Base-by-base conservation (phyloP, 306 rosid species). In the Vigna mungo region DNA sequence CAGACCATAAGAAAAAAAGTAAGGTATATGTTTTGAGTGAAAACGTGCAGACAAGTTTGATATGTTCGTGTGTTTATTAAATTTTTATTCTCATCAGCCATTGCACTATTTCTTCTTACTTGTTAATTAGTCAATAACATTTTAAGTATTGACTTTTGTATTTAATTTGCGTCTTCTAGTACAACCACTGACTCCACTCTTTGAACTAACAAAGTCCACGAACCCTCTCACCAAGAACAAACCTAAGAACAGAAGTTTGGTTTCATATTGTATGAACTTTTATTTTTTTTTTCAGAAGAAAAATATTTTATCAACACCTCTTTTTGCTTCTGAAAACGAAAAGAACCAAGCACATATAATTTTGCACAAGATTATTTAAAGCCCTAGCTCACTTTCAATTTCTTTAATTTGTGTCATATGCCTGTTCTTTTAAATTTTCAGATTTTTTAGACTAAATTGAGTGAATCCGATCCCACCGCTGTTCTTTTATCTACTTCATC, bases 21-120 rank as follows among this genome's bases (percentile, higher is more conserved):
- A 52, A 16, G 3, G 13, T 8, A 32, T 7, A 39, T 75, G 4
- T 12, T 23, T 56, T 13, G 21, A 52, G 59, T 49, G 54, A 47
- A 71, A 74, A 81, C 89, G 89, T 86, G 89, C 82, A 16, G 15
- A 60, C 87, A 83, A 62, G 87, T 80, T 62, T 62, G 65, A 2
- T 44, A 6, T 17, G 11, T 51, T 71, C 25, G 7, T 2, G 16
- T 55, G 46, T 58, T 72, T 27, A 52, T 25, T 56, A 76, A 44
- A 58, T 12, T 36, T 21, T 25, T 23, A 60, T 66, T 78, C 43
- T 32, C 16, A 8, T 65, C 39, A 56, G 70, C 62, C 51, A 25
- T 16, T 48, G 11, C 13, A 55, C 44, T n/a, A 14, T 13, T 47
- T 70, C 46, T 16, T 47, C 9, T 44, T 47, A 49, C 34, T 70